Evolutionary conservation across 108 stramenopile species (phyloP).

Genomic region (Nitzschia sp.): DNA sequence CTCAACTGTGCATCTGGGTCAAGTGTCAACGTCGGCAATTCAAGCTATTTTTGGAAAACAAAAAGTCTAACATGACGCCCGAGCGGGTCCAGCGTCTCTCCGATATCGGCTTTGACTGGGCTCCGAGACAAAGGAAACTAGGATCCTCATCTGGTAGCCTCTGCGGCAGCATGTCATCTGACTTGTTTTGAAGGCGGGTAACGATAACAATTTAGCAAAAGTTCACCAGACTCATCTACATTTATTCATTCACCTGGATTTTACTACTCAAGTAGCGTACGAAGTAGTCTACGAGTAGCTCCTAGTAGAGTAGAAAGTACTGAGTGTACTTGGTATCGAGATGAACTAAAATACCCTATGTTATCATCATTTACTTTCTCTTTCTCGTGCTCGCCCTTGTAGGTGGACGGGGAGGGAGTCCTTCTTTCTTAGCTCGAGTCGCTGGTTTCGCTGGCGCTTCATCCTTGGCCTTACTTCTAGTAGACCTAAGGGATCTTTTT

Average conservation of each 20-base stretch:
- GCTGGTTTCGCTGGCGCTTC: background rate
- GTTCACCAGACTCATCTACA: no score
- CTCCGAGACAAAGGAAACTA: background rate
- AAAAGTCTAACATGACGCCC: slow-evolving; percentile 19
- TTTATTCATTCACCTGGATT: no score
- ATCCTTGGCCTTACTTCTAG: background rate
- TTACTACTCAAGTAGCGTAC: no score
- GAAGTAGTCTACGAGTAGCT: no score
- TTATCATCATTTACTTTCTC: no score
- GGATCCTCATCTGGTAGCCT: no score
- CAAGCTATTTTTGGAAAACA: slow-evolving; percentile 22
- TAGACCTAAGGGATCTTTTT: background rate
- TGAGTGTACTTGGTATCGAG: no score
- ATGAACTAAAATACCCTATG: no score
- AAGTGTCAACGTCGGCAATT: slow-evolving; percentile 28
- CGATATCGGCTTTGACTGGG: slow-evolving; percentile 27
- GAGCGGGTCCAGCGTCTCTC: slow-evolving; percentile 27
- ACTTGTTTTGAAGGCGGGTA: no score
- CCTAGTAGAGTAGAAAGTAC: no score
- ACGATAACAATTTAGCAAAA: no score
- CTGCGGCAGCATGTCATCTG: no score
- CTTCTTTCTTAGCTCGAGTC: background rate
- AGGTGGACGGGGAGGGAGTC: slow-evolving; percentile 4
- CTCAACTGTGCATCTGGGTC: slow-evolving; percentile 6
- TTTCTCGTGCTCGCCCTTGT: background rate